These are phyloP conservation scores for Scedosporium boydii DNA, from an alignment of 2,329 filamentous ascomycete species.

Conservation along the genomic window DNA sequence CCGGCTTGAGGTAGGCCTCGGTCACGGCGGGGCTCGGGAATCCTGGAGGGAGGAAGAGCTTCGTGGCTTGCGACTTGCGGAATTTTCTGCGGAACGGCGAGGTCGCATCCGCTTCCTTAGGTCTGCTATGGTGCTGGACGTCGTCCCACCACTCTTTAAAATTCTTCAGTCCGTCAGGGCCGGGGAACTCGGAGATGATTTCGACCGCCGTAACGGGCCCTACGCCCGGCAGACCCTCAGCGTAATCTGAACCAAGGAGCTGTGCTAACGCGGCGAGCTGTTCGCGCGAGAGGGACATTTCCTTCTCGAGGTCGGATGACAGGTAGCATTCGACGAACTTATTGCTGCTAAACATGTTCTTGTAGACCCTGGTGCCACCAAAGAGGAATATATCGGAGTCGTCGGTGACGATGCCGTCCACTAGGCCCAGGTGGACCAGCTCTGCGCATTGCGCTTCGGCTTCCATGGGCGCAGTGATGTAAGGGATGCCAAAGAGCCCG, in stretches of 20 bases:
- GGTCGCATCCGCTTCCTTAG: slow-evolving; percentile 49
- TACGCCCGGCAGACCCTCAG: slow-evolving; percentile 80
- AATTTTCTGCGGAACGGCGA: slow-evolving; percentile 78
- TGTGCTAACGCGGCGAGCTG: slow-evolving; percentile 87
- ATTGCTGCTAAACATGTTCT: slow-evolving; percentile 99
- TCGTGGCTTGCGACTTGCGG: slow-evolving; percentile 65
- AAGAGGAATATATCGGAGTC: slow-evolving; percentile 96
- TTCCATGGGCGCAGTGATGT: slow-evolving; percentile 97
- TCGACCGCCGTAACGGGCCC: slow-evolving; percentile 93
- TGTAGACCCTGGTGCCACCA: slow-evolving; percentile 92
- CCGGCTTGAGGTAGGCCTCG: slow-evolving; percentile 74
- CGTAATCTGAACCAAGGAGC: slow-evolving; percentile 88
- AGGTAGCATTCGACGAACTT: slow-evolving; percentile 98
- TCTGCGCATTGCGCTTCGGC: slow-evolving; percentile 96
- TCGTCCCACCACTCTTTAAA: slow-evolving; percentile 85
- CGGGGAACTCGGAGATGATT: slow-evolving; percentile 81
- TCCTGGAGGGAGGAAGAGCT: slow-evolving; percentile 71
- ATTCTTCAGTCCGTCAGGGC: slow-evolving; percentile 48
- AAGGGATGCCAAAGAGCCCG: slow-evolving; percentile 83
- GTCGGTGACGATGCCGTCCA: slow-evolving; percentile 96
- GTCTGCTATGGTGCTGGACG: slow-evolving; percentile 59
- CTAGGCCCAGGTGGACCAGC: slow-evolving; percentile 73
- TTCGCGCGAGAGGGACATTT: slow-evolving; percentile 76
- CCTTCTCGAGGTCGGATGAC: slow-evolving; percentile 70
- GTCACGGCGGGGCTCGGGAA: slow-evolving; percentile 76